Conservation (phyloP, 1,284 basidiomycete genomes). For the Puccinia polysora region DNA sequence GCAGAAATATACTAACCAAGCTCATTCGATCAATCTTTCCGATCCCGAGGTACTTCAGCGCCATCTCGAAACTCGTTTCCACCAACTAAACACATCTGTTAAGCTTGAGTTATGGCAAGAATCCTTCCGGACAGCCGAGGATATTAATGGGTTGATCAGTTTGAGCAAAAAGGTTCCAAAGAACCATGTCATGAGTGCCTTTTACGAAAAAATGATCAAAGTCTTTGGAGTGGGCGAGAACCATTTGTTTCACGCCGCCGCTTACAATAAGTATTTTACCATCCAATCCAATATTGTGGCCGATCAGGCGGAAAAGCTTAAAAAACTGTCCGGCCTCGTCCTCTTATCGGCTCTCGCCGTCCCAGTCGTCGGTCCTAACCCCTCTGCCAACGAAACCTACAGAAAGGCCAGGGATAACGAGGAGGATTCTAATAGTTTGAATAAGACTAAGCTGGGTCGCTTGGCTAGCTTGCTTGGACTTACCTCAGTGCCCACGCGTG, state of each 20-base stretch:
- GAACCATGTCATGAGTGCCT: conserved; percentile 96
- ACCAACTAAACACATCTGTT: conserved; percentile 95
- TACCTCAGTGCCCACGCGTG: conserved; percentile 76
- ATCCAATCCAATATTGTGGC: conserved; percentile 60
- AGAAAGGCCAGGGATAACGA: conserved; percentile 52
- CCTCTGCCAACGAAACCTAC: conserved; percentile 59
- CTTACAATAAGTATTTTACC: conserved; percentile 78
- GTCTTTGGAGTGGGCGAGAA: conserved; percentile 87
- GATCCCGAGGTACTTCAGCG: conserved; percentile 95
- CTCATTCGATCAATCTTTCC: conserved; percentile 94
- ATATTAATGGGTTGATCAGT: conserved; percentile 91
- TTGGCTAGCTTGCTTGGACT: conserved; percentile 83
- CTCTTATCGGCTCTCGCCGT: conserved; percentile 90
- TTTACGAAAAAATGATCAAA: conserved; percentile 95
- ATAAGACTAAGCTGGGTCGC: conserved; percentile 68
- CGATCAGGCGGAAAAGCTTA: conserved; percentile 71
- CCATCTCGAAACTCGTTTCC: conserved; percentile 95
- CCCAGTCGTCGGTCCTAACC: conserved; percentile 67
- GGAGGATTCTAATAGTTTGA: conserved; percentile 37
- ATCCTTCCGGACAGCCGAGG: conserved; percentile 96
- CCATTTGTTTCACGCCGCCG: conserved; percentile 91
- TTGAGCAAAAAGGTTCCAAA: conserved; percentile 74
- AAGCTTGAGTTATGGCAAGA: conserved; percentile 99
- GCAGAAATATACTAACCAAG: conserved; percentile 90
- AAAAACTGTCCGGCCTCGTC: conserved; percentile 69